A percentile compares a stretch with the other conserved stretches of the same genome.
These are phyloP conservation scores for Aspergillus olivimuriae DNA, from an alignment of 495 filamentous ascomycete genomes.

Conservation along the genomic window DNA sequence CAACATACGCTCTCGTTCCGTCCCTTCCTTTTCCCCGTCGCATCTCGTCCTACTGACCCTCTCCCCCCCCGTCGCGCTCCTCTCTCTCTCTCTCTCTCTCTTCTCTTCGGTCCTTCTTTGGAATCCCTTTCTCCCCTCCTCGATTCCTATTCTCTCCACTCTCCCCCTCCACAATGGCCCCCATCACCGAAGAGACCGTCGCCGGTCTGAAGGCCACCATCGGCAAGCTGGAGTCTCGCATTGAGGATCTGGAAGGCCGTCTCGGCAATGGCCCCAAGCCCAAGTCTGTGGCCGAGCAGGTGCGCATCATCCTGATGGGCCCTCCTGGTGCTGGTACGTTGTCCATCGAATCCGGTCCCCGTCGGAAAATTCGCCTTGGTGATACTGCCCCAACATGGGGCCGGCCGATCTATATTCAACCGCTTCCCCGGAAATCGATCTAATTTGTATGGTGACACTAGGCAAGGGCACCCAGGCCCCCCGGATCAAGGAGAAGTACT, in stretches of 20 bases:
- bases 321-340: constrained; percentile 87
- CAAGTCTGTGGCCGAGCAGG: constrained; percentile 46
- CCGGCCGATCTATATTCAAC: constrained; percentile 4
- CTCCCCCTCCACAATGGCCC: constrained; percentile 62
- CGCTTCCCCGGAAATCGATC: too few relatives aligned
- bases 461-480: constrained; percentile 99
- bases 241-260: constrained; percentile 68
- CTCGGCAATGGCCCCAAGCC: constrained; percentile 48
- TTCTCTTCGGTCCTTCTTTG: constrained; percentile 6
- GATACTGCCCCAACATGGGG: background rate
- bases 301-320: constrained; percentile 96
- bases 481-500: constrained; percentile 95
- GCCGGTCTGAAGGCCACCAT: constrained; percentile 71
- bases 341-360: background rate
- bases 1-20: constrained; percentile 21
- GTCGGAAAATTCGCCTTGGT: background rate
- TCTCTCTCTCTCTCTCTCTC: constrained; percentile 4
- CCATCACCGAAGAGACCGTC: constrained; percentile 70
- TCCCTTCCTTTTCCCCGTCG: constrained; percentile 27
- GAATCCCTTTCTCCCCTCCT: constrained; percentile 19
- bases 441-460: constrained; percentile 32
- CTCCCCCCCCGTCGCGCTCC: constrained; percentile 8
- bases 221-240: constrained; percentile 73
- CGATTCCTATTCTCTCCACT: constrained; percentile 18
- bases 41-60: constrained; percentile 7